Conservation (phyloP, 768 basidiomycete species). For the Favolaschia claudopus region DNA sequence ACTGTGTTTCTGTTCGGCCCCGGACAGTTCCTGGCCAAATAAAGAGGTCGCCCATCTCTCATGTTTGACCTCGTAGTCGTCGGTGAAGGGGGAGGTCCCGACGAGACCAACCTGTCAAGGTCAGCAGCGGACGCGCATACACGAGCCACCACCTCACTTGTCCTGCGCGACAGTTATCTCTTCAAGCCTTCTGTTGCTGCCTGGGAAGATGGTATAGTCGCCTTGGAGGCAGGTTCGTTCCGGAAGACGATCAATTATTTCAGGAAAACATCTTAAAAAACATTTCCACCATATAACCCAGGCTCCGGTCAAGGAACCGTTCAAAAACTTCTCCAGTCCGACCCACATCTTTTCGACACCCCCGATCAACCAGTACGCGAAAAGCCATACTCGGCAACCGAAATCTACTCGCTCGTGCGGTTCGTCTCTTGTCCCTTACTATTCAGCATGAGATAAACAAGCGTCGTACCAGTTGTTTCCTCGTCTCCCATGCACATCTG, state of each 20-base stretch:
- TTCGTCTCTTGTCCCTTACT: slow-evolving; percentile 28
- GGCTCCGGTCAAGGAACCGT: slow-evolving; percentile 91
- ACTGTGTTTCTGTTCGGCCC: no score
- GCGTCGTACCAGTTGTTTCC: slow-evolving; percentile 66
- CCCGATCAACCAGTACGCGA: slow-evolving; percentile 31
- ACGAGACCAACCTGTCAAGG: slow-evolving; percentile 90
- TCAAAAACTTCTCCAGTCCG: slow-evolving; percentile 59
- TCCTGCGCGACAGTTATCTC: slow-evolving; percentile 75
- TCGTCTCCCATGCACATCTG: slow-evolving; percentile 89
- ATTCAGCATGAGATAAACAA: not conserved
- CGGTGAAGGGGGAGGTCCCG: slow-evolving; percentile 87
- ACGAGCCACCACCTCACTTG: slow-evolving; percentile 21
- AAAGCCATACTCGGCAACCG: slow-evolving; percentile 47
- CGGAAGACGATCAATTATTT: not conserved
- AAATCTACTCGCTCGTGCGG: slow-evolving; percentile 64
- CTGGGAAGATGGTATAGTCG: slow-evolving; percentile 87
- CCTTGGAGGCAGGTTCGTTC: slow-evolving; percentile 84
- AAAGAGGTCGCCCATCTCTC: slow-evolving; percentile 43
- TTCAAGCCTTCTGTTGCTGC: slow-evolving; percentile 69
- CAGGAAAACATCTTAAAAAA: not conserved
- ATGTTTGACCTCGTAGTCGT: slow-evolving; percentile 81
- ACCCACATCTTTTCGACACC: slow-evolving; percentile 61
- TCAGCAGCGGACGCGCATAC: slow-evolving; percentile 46
- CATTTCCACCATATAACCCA: slow-evolving; percentile 41
- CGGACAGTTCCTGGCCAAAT: no score